These are phyloP conservation scores for Boletus mariae DNA, from an alignment of 1,284 basidiomycete genomes.

Conservation along the genomic window DNA sequence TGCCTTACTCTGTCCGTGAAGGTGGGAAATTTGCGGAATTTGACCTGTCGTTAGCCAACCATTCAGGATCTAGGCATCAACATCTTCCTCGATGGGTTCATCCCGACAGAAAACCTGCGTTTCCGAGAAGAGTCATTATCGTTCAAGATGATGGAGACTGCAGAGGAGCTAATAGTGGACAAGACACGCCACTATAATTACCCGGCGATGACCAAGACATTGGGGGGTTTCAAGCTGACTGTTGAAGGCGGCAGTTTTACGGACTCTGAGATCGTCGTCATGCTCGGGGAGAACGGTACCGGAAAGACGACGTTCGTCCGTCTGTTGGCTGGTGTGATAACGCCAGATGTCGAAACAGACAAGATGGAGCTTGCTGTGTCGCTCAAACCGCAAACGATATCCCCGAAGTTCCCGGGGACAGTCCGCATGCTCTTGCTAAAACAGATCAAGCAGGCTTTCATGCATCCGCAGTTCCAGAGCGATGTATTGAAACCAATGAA, in stretches of 20 bases:
- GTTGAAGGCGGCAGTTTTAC: constrained; percentile 86
- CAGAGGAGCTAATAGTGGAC: constrained; percentile 80
- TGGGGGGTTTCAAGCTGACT: constrained; percentile 90
- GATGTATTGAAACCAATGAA: constrained; percentile 97
- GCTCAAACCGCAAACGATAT: constrained; percentile 94
- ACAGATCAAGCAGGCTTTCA: constrained; percentile 90
- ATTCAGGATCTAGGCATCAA: constrained; percentile 68
- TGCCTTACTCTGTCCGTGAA: constrained; percentile 96
- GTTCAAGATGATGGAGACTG: constrained; percentile 95
- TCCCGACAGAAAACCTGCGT: constrained; percentile 96
- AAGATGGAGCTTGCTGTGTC: constrained; percentile 81
- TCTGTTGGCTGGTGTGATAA: constrained; percentile 79
- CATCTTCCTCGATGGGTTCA: constrained; percentile 96
- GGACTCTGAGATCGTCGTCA: constrained; percentile 96
- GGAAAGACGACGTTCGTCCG: constrained; percentile 97
- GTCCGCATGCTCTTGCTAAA: constrained; percentile 91
- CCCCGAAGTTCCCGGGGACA: constrained; percentile 91
- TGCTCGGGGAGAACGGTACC: constrained; percentile 96
- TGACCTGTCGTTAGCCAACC: not conserved
- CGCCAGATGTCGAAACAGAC: constrained; percentile 78
- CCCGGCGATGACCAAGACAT: constrained; percentile 93
- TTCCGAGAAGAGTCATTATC: constrained; percentile 92
- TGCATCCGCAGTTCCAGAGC: constrained; percentile 96
- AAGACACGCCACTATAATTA: constrained; percentile 87
- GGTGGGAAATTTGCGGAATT: constrained; percentile 45